Base-by-base conservation (phyloP, 139 green algal species). In the Chlorella sp. region DNA sequence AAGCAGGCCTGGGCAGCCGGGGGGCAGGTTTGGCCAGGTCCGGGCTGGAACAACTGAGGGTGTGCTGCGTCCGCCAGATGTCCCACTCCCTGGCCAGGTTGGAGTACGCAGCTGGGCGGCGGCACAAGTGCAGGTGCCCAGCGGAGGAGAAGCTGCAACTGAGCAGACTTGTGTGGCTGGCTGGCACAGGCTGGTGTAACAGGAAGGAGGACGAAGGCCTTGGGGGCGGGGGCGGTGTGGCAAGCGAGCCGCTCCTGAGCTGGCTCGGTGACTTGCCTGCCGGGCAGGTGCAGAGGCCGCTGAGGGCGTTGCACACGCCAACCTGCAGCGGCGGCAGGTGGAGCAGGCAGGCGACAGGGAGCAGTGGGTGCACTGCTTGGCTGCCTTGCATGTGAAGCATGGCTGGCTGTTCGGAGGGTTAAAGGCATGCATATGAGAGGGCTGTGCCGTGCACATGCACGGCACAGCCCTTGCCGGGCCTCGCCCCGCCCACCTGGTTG, bases 281-380 rank as follows among this genome's bases (percentile, higher is more conserved):
- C 18, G 75, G 84, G 68, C 84, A 88, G 7, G 64, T 71, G 64
- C 64, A 71, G 7, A 71, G 64, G 64, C 64, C 64, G 64, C 64
- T 86, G 42, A 86, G 60, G n/a, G 82, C 82, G 82, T 36, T 86
- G 82, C 82, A 86, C 81, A 40, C 32, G 81, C 81, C 81, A 3
- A 86, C 81, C 83, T 88, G 83, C 60, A 78, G 34, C 16, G 11
- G 34, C 7, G 26, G 42, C 16, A 28, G n/a, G 2, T 26, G 73
- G 34, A n/a, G 34, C 0, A 42, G 73, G 73, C 73, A 39, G 71
- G 21, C 68, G 24, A 22, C 21, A n/a, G 68, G 19, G 19, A 32
- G 68, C 68, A 5, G 19, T 30, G 16, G 68, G 19, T 18, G 68
- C 18, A 76, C 5, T 76, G 68, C 12, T 32, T 18, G 60, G 60